A percentile compares a stretch with the other conserved stretches of the same genome.
Conservation (phyloP, 768 basidiomycete genomes). For the Coprinellus micaceus region DNA sequence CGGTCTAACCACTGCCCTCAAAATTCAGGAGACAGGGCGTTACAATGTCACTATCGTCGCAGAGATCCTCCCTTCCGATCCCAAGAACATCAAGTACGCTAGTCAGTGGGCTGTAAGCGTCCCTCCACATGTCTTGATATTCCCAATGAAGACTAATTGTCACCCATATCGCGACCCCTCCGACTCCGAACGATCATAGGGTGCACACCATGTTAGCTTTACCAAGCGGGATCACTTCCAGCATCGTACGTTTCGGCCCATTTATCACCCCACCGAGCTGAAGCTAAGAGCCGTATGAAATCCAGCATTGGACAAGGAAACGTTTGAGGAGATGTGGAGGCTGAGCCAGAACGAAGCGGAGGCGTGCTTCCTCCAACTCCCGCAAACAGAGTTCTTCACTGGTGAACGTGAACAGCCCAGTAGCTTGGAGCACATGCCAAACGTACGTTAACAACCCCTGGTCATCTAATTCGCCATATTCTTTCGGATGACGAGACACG, state of each 20-base stretch:
- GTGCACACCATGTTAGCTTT: slow-evolving; percentile 69
- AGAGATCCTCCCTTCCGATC: slow-evolving; percentile 68
- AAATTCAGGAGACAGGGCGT: slow-evolving; percentile 57
- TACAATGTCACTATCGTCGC: slow-evolving; percentile 70
- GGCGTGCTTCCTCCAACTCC: slow-evolving; percentile 59
- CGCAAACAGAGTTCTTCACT: slow-evolving; percentile 58
- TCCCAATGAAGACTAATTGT: too few species aligned
- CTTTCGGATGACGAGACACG: background rate
- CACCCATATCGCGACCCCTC: slow-evolving; percentile 4
- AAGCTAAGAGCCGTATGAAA: background rate
- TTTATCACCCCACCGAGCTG: background rate
- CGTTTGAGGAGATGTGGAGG: slow-evolving; percentile 73
- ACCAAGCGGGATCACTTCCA: slow-evolving; percentile 5
- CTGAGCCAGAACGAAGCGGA: slow-evolving; percentile 57
- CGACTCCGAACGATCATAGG: slow-evolving; percentile 39
- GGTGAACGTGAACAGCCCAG: slow-evolving; percentile 37
- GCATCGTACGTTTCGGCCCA: slow-evolving; percentile 4
- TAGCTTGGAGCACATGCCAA: slow-evolving; percentile 50
- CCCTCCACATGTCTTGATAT: too few species aligned
- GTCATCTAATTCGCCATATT: background rate
- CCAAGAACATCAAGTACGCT: slow-evolving; percentile 70
- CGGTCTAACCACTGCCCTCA: slow-evolving; percentile 72
- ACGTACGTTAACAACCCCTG: slow-evolving; percentile 27
- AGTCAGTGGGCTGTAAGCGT: slow-evolving; percentile 76
- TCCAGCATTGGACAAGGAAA: slow-evolving; percentile 64